phyloP scores from a whole-genome alignment of 2,329 filamentous ascomycete genomes.

The Cordyceps farinosa region DNA sequence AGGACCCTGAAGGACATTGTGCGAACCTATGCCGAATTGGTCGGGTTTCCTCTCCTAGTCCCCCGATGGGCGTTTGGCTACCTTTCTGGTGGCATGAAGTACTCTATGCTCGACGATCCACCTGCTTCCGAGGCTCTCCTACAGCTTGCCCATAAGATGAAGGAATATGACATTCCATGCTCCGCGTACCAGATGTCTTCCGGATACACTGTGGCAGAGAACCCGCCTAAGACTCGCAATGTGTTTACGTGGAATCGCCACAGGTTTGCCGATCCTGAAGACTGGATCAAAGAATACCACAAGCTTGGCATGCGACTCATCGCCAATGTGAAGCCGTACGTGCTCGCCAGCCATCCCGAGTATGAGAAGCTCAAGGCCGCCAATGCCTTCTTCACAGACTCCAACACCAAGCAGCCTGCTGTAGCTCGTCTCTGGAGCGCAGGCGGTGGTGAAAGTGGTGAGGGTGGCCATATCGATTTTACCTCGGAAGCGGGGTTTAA shows the following conservation, averaged over 20 bases:
- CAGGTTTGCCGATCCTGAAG: constrained; percentile 65
- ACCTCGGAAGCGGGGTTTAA: constrained; percentile 63
- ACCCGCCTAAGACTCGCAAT: constrained; percentile 65
- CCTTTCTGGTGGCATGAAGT: constrained; percentile 61
- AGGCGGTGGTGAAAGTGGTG: constrained; percentile 65
- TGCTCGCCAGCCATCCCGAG: constrained; percentile 63
- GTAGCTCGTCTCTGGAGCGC: constrained; percentile 67
- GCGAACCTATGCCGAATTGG: constrained; percentile 61
- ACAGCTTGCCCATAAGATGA: constrained; percentile 58
- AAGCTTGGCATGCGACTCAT: constrained; percentile 62
- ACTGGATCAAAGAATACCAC: constrained; percentile 60
- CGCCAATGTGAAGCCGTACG: constrained; percentile 71
- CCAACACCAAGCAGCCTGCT: constrained; percentile 47
- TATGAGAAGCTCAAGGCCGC: constrained; percentile 57
- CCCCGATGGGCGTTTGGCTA: constrained; percentile 73
- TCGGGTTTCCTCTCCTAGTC: constrained; percentile 64
- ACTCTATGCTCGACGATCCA: constrained; percentile 47
- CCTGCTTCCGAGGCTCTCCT: constrained; percentile 57
- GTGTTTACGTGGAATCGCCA: constrained; percentile 70
- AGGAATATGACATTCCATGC: constrained; percentile 64
- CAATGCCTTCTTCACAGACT: constrained; percentile 62
- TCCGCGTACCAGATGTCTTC: constrained; percentile 71
- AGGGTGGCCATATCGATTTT: constrained; percentile 71
- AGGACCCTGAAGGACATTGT: constrained; percentile 65
- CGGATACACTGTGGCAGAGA: constrained; percentile 66